Percentiles rank a stretch among this genome's conserved stretches.
Conservation (phyloP, 1,284 basidiomycete species). For the Naganishia sp. region DNA sequence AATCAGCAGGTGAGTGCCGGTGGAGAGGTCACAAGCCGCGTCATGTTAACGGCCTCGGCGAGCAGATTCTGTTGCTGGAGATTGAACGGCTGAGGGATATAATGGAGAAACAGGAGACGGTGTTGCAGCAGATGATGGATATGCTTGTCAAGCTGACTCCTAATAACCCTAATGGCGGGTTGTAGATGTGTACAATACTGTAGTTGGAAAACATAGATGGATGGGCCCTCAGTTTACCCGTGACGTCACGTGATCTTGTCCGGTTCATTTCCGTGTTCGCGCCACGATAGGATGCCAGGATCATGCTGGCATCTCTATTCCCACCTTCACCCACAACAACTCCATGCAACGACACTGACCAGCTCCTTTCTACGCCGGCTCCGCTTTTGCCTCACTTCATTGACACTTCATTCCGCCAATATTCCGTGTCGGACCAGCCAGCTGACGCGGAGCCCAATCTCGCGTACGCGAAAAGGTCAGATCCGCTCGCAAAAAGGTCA, state of each 20-base stretch:
- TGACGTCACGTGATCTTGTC: too few species aligned
- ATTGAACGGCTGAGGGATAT: conserved; percentile 33
- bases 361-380: too few species aligned
- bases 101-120: conserved; percentile 25
- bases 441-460: conserved; percentile 7
- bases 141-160: conserved; percentile 10
- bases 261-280: too few species aligned
- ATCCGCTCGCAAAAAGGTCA: conserved; percentile 15
- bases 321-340: too few species aligned
- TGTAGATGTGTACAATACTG: neutral
- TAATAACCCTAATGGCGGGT: neutral
- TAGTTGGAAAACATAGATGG: neutral
- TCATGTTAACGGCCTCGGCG: too few species aligned
- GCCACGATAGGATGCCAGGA: too few species aligned
- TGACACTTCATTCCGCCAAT: neutral
- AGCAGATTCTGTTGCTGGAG: conserved; percentile 31
- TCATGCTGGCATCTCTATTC: too few species aligned
- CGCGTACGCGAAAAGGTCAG: conserved; percentile 7
- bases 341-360: too few species aligned
- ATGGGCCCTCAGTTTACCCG: neutral
- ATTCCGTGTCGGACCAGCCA: neutral
- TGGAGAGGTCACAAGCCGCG: too few species aligned
- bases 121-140: conserved; percentile 31
- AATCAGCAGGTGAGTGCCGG: conserved; percentile 48
- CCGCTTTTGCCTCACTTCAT: too few species aligned